Conservation (phyloP, 768 basidiomycete species). For the Xerocomus spinulosus region DNA sequence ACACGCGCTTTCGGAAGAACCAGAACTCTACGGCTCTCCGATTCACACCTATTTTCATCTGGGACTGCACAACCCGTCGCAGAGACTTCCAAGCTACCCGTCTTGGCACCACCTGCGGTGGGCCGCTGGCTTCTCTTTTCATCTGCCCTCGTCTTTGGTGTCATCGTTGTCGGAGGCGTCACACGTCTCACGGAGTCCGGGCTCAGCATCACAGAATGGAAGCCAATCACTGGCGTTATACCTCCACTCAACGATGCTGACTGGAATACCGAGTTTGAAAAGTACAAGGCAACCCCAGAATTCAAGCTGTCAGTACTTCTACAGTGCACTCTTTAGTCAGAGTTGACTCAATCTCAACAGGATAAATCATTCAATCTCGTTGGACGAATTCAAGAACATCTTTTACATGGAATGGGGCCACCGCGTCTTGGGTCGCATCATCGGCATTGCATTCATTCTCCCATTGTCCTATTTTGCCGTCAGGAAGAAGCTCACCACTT, state of each 20-base stretch:
- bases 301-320: constrained; percentile 73
- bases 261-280: constrained; percentile 88
- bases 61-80: constrained; percentile 18
- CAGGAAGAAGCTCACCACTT: constrained; percentile 61
- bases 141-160: constrained; percentile 81
- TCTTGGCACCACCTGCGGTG: constrained; percentile 64
- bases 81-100: constrained; percentile 38
- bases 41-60: constrained; percentile 39
- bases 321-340: not conserved
- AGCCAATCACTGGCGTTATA: constrained; percentile 81
- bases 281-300: constrained; percentile 93
- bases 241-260: constrained; percentile 73
- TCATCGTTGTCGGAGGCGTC: constrained; percentile 93
- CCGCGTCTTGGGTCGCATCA: constrained; percentile 84
- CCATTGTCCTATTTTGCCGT: constrained; percentile 79
- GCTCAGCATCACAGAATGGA: constrained; percentile 97
- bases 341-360: constrained; percentile 36
- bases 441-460: constrained; percentile 77
- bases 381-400: constrained; percentile 92
- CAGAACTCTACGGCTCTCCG: constrained; percentile 16
- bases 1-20: not conserved
- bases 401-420: constrained; percentile 99
- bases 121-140: constrained; percentile 84
- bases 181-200: constrained; percentile 97
- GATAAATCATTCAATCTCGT: constrained; percentile 80